A percentile compares a stretch with the other conserved stretches of the same genome.
These are phyloP conservation scores for Aureobasidium mangrovei DNA, from an alignment of 2,329 filamentous ascomycete genomes.

Conservation along the genomic window DNA sequence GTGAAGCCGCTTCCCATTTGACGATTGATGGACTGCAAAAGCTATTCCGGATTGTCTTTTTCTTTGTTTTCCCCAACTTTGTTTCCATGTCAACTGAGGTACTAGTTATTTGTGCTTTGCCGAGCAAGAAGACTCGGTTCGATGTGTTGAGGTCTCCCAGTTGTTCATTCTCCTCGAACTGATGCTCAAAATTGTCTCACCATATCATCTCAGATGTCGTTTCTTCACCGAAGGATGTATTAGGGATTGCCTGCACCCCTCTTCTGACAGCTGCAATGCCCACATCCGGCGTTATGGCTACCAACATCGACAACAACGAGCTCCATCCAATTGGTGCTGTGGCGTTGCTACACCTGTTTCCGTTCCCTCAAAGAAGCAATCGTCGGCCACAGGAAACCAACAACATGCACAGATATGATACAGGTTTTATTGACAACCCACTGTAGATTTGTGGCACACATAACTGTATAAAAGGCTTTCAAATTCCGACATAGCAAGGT, in stretches of 20 bases:
- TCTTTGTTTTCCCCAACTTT: too few relatives aligned
- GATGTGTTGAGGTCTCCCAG: too few relatives aligned
- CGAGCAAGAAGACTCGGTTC: neutral
- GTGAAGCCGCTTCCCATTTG: too few relatives aligned
- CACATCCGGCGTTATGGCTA: neutral
- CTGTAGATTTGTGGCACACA: too few relatives aligned
- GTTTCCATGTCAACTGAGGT: too few relatives aligned
- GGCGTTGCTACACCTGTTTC: neutral
- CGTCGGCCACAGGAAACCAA: neutral
- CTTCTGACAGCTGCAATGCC: neutral
- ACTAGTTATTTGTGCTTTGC: neutral
- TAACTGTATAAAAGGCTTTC: too few relatives aligned
- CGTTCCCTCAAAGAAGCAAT: neutral
- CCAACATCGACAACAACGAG: neutral
- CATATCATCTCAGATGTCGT: neutral
- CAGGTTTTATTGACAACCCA: neutral
- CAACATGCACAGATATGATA: neutral
- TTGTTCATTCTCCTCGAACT: too few relatives aligned
- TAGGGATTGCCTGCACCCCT: neutral
- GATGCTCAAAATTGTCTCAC: too few relatives aligned
- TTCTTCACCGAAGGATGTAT: neutral
- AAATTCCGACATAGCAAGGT: too few relatives aligned
- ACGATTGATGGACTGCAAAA: too few relatives aligned
- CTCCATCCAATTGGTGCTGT: neutral
- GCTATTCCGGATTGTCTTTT: too few relatives aligned